Percentiles rank a stretch among this genome's conserved stretches.
These are phyloP conservation scores for Solanum infundibuliforme DNA, from an alignment of 257 asterid species.

Conservation along the genomic window DNA sequence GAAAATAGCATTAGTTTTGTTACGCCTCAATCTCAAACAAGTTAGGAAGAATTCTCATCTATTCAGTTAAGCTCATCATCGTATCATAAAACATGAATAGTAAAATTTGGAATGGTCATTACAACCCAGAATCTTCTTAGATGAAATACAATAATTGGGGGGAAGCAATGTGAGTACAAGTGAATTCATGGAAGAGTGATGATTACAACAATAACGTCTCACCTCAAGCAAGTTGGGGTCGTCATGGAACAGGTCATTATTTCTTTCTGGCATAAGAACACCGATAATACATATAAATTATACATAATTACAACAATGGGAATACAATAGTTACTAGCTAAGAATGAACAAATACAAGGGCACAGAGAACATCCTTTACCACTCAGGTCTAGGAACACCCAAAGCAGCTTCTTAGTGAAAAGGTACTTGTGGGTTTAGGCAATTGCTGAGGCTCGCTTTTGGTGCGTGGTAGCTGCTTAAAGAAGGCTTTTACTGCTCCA, in stretches of 20 bases:
- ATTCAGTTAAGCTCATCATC: neutral
- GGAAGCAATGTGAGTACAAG: neutral
- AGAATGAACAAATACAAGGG: neutral
- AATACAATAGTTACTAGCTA: neutral
- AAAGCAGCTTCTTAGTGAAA: conserved; percentile 37
- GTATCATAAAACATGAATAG: neutral
- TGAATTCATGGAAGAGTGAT: neutral
- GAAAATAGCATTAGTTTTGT: too few relatives aligned
- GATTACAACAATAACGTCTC: neutral
- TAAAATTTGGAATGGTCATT: neutral
- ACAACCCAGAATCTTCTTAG: neutral
- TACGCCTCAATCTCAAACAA: neutral
- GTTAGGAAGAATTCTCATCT: neutral
- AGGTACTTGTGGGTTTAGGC: neutral
- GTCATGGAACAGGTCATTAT: neutral
- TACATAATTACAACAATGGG: neutral
- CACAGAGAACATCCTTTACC: neutral
- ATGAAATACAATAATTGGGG: neutral
- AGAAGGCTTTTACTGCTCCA: conserved; percentile 76
- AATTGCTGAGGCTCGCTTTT: conserved; percentile 9
- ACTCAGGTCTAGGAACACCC: conserved; percentile 53
- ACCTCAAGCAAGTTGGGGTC: neutral
- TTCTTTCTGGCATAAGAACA: neutral
- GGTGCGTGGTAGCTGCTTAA: conserved; percentile 40
- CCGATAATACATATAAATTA: neutral